Evolutionary conservation across 192 early-diverging fungal species (phyloP).

Genomic region (Radiomyces spectabilis): DNA sequence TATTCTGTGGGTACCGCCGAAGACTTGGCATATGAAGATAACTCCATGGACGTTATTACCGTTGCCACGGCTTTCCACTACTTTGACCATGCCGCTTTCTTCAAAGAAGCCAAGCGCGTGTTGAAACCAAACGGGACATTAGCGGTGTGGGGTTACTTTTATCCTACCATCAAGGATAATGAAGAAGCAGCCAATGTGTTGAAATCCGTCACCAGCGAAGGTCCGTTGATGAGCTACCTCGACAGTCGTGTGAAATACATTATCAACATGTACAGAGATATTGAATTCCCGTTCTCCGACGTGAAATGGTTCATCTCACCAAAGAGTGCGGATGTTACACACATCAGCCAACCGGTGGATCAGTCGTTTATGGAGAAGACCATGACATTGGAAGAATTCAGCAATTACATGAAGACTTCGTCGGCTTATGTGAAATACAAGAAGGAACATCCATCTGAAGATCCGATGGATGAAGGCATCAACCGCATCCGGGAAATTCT

Average conservation of each 20-base stretch:
- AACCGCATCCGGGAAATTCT: constrained; percentile 19
- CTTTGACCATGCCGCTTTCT: constrained; percentile 50
- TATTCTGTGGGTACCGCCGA: constrained; percentile 35
- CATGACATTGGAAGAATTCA: constrained; percentile 31
- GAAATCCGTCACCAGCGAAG: not conserved
- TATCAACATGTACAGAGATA: constrained; percentile 35
- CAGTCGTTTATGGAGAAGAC: constrained; percentile 25
- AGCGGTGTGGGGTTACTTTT: constrained; percentile 42
- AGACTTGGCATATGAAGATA: constrained; percentile 21
- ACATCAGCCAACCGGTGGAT: not conserved
- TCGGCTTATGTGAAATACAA: constrained; percentile 48
- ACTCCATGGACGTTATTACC: constrained; percentile 38
- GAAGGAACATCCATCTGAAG: constrained; percentile 26
- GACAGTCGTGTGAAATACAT: constrained; percentile 32
- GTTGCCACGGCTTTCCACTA: constrained; percentile 46
- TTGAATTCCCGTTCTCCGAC: constrained; percentile 34
- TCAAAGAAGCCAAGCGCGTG: constrained; percentile 46
- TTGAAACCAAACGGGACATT: constrained; percentile 54
- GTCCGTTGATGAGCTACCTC: constrained; percentile 6
- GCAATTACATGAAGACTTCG: constrained; percentile 49
- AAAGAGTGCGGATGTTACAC: not conserved
- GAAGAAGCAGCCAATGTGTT: constrained; percentile 24
- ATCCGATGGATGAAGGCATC: constrained; percentile 39
- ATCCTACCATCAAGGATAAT: constrained; percentile 30
- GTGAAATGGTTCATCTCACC: constrained; percentile 32